Conservation (phyloP, 495 filamentous ascomycete genomes). For the Penicillium diatomitis region DNA sequence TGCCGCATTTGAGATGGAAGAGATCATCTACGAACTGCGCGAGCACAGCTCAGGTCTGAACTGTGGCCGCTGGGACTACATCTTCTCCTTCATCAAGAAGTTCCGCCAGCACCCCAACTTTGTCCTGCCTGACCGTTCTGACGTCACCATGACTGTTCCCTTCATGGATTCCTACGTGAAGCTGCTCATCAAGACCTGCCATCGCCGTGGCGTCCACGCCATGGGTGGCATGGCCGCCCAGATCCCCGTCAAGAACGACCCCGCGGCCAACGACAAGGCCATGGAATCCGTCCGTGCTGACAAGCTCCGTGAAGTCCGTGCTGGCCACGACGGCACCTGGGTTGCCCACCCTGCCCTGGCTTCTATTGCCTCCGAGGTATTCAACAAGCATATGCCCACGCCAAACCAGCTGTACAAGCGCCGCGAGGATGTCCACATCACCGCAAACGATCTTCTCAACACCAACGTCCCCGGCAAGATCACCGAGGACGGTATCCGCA, state of each 20-base stretch:
- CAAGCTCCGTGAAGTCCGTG: slow-evolving; percentile 92
- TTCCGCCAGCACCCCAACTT: slow-evolving; percentile 92
- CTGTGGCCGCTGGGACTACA: slow-evolving; percentile 99
- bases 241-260: slow-evolving; percentile 95
- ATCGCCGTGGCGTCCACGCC: slow-evolving; percentile 87
- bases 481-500: slow-evolving; percentile 93
- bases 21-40: slow-evolving; percentile 99
- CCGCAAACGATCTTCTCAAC: slow-evolving; percentile 87
- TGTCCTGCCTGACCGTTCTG: slow-evolving; percentile 82
- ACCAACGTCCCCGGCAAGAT: slow-evolving; percentile 94
- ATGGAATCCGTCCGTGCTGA: slow-evolving; percentile 92
- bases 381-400: slow-evolving; percentile 99
- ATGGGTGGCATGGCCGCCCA: slow-evolving; percentile 99
- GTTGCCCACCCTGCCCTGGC: slow-evolving; percentile 95
- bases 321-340: slow-evolving; percentile 95
- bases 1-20: slow-evolving; percentile 99
- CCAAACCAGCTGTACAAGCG: slow-evolving; percentile 93
- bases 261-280: slow-evolving; percentile 79
- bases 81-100: slow-evolving; percentile 99
- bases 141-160: slow-evolving; percentile 95
- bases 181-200: slow-evolving; percentile 95
- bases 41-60: slow-evolving; percentile 96
- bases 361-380: slow-evolving; percentile 79
- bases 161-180: slow-evolving; percentile 99
- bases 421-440: slow-evolving; percentile 81